phyloP scores from a whole-genome alignment of 495 filamentous ascomycete genomes.

The Hamigera avellanea region DNA sequence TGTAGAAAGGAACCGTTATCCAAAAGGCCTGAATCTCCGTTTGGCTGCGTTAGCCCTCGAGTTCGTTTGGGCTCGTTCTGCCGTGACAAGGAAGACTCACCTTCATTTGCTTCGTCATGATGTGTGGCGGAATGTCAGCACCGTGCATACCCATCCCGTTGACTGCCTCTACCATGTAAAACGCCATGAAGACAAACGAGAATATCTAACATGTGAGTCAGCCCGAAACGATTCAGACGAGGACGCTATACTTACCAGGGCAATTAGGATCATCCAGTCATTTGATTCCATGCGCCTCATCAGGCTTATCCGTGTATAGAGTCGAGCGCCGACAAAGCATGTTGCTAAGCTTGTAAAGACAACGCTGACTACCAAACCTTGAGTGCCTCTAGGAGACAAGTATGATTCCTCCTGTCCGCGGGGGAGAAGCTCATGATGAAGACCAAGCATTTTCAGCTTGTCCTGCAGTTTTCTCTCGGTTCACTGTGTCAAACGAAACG shows the following conservation, averaged over 20 bases:
- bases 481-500: no score
- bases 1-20: constrained; percentile 36
- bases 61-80: neutral
- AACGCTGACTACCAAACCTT: constrained; percentile 21
- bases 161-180: constrained; percentile 26
- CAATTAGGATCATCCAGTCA: constrained; percentile 32
- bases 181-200: constrained; percentile 30
- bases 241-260: constrained; percentile 18
- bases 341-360: constrained; percentile 27
- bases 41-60: neutral
- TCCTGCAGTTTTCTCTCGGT: no score
- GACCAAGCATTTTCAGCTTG: neutral
- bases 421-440: constrained; percentile 9
- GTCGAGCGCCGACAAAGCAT: constrained; percentile 21
- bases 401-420: constrained; percentile 8
- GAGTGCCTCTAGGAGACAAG: constrained; percentile 16
- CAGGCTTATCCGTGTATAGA: constrained; percentile 25
- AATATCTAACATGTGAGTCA: constrained; percentile 11
- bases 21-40: constrained; percentile 29
- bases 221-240: neutral
- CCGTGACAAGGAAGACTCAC: constrained; percentile 6
- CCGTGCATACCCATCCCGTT: constrained; percentile 33
- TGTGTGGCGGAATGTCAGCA: constrained; percentile 19
- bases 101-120: constrained; percentile 28
- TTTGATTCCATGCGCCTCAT: constrained; percentile 27